Conservation (phyloP, 108 stramenopile genomes). For the Nitzschia sp. region DNA sequence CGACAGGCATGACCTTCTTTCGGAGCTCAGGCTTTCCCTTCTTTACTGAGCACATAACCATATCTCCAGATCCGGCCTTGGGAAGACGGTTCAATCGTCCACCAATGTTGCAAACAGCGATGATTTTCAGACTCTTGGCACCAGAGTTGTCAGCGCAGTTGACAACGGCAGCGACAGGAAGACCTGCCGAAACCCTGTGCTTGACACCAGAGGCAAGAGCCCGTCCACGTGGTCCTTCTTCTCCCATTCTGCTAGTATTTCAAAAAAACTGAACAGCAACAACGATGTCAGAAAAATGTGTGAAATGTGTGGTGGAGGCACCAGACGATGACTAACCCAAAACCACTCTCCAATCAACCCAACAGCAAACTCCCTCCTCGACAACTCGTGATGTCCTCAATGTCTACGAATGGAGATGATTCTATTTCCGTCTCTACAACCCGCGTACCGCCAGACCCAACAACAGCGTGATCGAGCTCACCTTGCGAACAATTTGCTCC, state of each 20-base stretch:
- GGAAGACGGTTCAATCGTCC: constrained; percentile 98
- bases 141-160: constrained; percentile 99
- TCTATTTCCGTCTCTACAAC: too few relatives aligned
- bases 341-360: too few relatives aligned
- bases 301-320: too few relatives aligned
- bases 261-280: too few relatives aligned
- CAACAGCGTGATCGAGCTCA: too few relatives aligned
- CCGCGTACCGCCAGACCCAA: too few relatives aligned
- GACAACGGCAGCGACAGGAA: constrained; percentile 96
- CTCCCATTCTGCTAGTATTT: constrained; percentile 38
- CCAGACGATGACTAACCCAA: too few relatives aligned
- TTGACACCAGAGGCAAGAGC: constrained; percentile 95
- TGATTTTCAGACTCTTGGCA: constrained; percentile 99
- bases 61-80: constrained; percentile 95
- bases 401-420: too few relatives aligned
- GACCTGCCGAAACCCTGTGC: constrained; percentile 97
- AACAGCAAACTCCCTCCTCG: too few relatives aligned
- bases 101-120: constrained; percentile 97
- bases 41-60: constrained; percentile 99
- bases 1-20: constrained; percentile 99
- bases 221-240: constrained; percentile 82
- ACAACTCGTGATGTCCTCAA: too few relatives aligned
- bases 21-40: constrained; percentile 99
- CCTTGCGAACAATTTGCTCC: too few relatives aligned
- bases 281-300: too few relatives aligned